Evolutionary conservation across 768 basidiomycete genomes (phyloP).

Genomic region (Flagelloscypha sp.): DNA sequence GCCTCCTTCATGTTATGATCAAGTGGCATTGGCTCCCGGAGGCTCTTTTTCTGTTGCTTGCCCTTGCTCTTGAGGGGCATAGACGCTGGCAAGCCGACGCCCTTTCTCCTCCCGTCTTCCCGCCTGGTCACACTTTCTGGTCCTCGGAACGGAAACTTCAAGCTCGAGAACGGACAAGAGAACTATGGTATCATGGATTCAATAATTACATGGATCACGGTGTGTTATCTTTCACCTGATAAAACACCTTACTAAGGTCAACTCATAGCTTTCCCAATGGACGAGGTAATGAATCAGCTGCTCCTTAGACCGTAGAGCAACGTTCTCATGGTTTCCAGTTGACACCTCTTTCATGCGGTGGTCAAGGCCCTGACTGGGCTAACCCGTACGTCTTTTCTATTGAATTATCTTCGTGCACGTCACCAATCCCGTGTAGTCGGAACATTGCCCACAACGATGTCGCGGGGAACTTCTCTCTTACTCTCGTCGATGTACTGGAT

Average conservation of each 20-base stretch:
- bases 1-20: not conserved
- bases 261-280: conserved; percentile 67
- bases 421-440: conserved; percentile 27
- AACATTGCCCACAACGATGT: conserved; percentile 88
- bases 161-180: conserved; percentile 56
- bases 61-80: conserved; percentile 27
- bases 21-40: conserved; percentile 46
- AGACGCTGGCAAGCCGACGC: conserved; percentile 23
- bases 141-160: conserved; percentile 47
- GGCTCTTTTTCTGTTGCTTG: conserved; percentile 32
- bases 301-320: conserved; percentile 6
- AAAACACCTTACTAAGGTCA: conserved; percentile 11
- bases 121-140: conserved; percentile 36
- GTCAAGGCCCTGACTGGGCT: conserved; percentile 81
- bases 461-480: conserved; percentile 86
- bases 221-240: conserved; percentile 20
- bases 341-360: conserved; percentile 80
- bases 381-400: conserved; percentile 52
- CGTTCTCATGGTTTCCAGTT: conserved; percentile 37
- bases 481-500: conserved; percentile 77
- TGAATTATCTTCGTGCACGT: conserved; percentile 1
- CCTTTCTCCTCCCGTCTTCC: conserved; percentile 21
- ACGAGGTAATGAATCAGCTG: conserved; percentile 49
- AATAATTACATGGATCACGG: conserved; percentile 82
- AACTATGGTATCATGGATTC: conserved; percentile 88